phyloP scores from a whole-genome alignment of 345 rosid species.

The Theobroma cacao region DNA sequence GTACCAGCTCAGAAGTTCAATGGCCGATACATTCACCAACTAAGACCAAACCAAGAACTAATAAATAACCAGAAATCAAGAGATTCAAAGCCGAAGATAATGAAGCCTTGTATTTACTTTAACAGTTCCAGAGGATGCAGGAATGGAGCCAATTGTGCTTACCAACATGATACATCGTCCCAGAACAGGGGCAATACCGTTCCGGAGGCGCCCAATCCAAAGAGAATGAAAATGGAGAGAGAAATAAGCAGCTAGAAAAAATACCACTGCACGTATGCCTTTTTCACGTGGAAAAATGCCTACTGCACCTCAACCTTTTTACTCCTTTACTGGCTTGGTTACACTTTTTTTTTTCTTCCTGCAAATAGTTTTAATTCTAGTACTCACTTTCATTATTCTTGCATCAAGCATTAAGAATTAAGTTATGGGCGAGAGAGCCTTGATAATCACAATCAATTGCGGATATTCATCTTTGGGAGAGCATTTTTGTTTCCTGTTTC shows the following conservation, averaged over 20 bases:
- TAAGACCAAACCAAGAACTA: conserved; percentile 49
- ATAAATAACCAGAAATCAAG: conserved; percentile 53
- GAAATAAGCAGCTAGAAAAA: conserved; percentile 61
- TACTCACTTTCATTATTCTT: background rate
- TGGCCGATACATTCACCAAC: conserved; percentile 39
- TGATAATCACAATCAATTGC: conserved; percentile 4
- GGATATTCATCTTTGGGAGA: conserved; percentile 7
- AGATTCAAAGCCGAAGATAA: conserved; percentile 64
- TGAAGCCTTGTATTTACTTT: conserved; percentile 90
- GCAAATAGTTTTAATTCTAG: conserved; percentile 13
- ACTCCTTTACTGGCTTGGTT: conserved; percentile 7
- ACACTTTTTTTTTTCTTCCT: conserved; percentile 5
- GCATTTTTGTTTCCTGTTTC: background rate
- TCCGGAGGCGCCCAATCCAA: conserved; percentile 52
- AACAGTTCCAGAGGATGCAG: conserved; percentile 91
- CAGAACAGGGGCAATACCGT: conserved; percentile 52
- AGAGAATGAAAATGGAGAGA: conserved; percentile 92
- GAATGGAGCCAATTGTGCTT: conserved; percentile 77
- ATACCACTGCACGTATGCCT: conserved; percentile 4
- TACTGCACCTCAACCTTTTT: conserved; percentile 11
- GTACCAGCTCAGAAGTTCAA: conserved; percentile 52
- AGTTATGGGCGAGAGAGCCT: conserved; percentile 7
- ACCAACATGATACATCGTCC: conserved; percentile 68
- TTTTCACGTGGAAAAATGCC: conserved; percentile 16
- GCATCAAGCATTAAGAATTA: background rate